Evolutionary conservation across 108 stramenopile species (phyloP).

Genomic region (Fistulifera pelliculosa): DNA sequence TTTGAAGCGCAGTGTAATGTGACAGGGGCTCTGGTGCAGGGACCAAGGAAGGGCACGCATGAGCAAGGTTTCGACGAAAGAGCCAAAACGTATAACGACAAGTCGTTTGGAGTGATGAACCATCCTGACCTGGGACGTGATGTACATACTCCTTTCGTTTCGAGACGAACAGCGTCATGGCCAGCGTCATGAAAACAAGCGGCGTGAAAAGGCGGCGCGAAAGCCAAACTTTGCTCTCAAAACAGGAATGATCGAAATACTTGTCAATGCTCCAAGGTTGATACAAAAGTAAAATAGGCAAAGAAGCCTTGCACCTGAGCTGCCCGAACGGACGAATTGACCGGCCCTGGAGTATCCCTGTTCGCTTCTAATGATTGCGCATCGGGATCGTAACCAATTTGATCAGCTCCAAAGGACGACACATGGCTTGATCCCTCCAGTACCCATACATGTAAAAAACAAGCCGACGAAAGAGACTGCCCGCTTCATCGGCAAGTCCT

Average conservation of each 20-base stretch:
- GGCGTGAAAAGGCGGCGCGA: constrained; percentile 46
- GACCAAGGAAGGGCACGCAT: background rate
- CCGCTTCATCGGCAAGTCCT: constrained; percentile 6
- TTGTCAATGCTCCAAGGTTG: constrained; percentile 48
- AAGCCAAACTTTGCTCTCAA: constrained; percentile 33
- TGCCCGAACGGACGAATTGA: background rate
- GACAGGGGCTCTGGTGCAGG: background rate
- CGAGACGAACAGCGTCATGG: constrained; percentile 32
- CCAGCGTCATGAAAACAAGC: constrained; percentile 31
- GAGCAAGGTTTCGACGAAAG: constrained; percentile 1
- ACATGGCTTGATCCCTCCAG: constrained; percentile 81
- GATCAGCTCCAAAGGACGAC: constrained; percentile 60
- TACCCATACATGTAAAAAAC: constrained; percentile 43
- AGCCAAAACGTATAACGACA: constrained; percentile 10
- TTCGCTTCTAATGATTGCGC: background rate
- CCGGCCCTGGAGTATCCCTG: background rate
- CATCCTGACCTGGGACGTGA: background rate
- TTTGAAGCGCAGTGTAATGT: background rate
- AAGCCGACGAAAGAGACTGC: constrained; percentile 32
- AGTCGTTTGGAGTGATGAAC: constrained; percentile 9
- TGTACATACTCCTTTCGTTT: constrained; percentile 21
- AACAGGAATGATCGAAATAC: constrained; percentile 37
- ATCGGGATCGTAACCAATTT: constrained; percentile 16
- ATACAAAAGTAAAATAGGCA: constrained; percentile 58
- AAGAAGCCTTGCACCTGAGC: constrained; percentile 38